phyloP scores from a whole-genome alignment of 768 basidiomycete species.

The Neoboletus brunneissimus region DNA sequence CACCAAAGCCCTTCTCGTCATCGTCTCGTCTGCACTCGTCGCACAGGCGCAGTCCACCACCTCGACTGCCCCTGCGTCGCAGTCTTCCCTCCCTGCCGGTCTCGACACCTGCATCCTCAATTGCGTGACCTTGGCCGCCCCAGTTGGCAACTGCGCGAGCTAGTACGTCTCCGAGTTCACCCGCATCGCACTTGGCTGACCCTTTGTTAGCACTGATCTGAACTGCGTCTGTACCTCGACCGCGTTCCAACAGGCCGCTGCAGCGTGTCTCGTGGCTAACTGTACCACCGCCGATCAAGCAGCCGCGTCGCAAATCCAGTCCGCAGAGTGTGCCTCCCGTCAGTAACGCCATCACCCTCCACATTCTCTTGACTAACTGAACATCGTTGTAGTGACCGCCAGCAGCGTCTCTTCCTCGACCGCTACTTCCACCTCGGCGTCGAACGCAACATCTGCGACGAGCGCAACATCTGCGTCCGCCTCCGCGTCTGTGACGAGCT shows the following conservation, averaged over 20 bases:
- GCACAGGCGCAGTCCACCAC: conserved; percentile 22
- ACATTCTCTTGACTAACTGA: neutral
- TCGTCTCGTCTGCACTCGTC: conserved; percentile 16
- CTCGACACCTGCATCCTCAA: conserved; percentile 4
- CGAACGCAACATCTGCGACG: neutral
- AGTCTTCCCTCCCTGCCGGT: conserved; percentile 2
- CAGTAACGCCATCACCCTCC: neutral
- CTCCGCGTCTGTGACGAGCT: neutral
- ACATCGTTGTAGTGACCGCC: neutral
- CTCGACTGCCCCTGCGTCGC: neutral
- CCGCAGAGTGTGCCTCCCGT: conserved; percentile 31
- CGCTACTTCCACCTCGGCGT: neutral
- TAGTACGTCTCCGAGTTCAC: conserved; percentile 8
- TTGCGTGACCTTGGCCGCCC: conserved; percentile 7
- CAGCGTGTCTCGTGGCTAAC: conserved; percentile 31
- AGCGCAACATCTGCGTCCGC: neutral
- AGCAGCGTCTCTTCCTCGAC: neutral
- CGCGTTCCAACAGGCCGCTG: conserved; percentile 36
- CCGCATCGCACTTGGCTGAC: neutral
- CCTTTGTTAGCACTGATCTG: conserved; percentile 35
- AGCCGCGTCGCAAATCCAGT: conserved; percentile 34
- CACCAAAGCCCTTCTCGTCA: conserved; percentile 20
- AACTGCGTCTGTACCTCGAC: conserved; percentile 38
- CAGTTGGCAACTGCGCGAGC: neutral
- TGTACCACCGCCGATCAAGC: conserved; percentile 34